Evolutionary conservation across 73 alveolate genomes (phyloP).

Genomic region (Tetrahymena elliotti): DNA sequence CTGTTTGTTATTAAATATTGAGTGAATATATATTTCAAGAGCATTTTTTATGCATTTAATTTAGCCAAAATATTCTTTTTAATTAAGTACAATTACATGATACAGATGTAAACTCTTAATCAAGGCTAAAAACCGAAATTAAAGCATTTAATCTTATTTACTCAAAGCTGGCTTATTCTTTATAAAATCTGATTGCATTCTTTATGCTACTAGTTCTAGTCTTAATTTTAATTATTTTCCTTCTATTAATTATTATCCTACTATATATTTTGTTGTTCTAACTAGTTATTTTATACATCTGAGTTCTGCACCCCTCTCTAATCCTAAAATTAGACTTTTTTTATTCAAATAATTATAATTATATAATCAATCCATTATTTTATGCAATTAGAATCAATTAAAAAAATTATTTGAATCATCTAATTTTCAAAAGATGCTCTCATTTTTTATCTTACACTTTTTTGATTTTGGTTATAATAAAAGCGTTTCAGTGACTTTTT

Average conservation of each 20-base stretch:
- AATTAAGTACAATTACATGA: background rate
- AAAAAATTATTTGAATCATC: background rate
- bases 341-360: too few relatives aligned
- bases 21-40: too few relatives aligned
- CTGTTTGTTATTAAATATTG: too few relatives aligned
- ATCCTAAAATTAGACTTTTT: background rate
- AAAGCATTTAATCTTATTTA: background rate
- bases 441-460: background rate
- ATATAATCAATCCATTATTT: too few relatives aligned
- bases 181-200: background rate
- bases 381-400: too few relatives aligned
- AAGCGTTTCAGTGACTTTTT: background rate
- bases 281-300: too few relatives aligned
- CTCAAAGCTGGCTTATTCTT: background rate
- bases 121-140: background rate
- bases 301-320: background rate
- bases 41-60: too few relatives aligned
- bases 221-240: background rate
- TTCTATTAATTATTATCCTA: background rate
- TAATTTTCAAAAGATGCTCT: background rate
- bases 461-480: background rate
- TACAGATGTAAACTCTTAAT: background rate
- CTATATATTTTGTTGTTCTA: background rate
- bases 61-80: background rate
- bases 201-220: background rate